Percentiles rank a stretch among this genome's conserved stretches.
Conservation (phyloP, 345 rosid species). For the Draba incana region DNA sequence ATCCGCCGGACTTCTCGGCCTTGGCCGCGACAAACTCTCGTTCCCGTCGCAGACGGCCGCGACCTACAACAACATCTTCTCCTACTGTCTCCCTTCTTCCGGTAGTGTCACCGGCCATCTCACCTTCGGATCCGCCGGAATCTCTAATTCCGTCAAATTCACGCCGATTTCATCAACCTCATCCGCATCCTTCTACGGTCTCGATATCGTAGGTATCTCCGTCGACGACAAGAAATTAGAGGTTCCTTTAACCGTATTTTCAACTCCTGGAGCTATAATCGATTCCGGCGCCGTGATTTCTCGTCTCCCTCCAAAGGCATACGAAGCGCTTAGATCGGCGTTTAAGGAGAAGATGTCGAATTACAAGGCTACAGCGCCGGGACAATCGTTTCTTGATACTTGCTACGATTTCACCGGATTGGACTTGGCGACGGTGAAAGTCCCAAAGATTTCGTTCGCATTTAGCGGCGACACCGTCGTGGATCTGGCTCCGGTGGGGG, state of each 20-base stretch:
- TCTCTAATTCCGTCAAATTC: slow-evolving; percentile 48
- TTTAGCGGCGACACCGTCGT: slow-evolving; percentile 49
- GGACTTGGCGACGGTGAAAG: background rate
- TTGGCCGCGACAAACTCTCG: slow-evolving; percentile 63
- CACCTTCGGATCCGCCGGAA: slow-evolving; percentile 53
- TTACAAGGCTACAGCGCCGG: slow-evolving; percentile 41
- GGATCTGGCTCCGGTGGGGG: slow-evolving; percentile 42
- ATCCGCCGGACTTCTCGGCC: slow-evolving; percentile 68
- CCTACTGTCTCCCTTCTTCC: slow-evolving; percentile 80
- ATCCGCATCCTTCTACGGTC: slow-evolving; percentile 50
- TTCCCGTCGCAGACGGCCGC: slow-evolving; percentile 62
- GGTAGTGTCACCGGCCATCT: slow-evolving; percentile 64
- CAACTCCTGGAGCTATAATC: slow-evolving; percentile 52
- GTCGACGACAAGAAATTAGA: slow-evolving; percentile 51
- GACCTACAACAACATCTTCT: slow-evolving; percentile 61
- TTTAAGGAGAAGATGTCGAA: slow-evolving; percentile 52
- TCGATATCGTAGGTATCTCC: slow-evolving; percentile 51
- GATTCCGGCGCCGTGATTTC: slow-evolving; percentile 86
- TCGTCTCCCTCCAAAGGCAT: slow-evolving; percentile 60
- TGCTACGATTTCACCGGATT: slow-evolving; percentile 60
- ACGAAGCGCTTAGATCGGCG: slow-evolving; percentile 46
- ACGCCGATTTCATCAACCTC: slow-evolving; percentile 53
- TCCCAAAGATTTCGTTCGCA: slow-evolving; percentile 54
- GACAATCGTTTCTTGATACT: slow-evolving; percentile 54
- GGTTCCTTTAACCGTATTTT: slow-evolving; percentile 47